These are phyloP conservation scores for Crithidia acanthocephali DNA, from an alignment of 208 protist species.

Conservation along the genomic window DNA sequence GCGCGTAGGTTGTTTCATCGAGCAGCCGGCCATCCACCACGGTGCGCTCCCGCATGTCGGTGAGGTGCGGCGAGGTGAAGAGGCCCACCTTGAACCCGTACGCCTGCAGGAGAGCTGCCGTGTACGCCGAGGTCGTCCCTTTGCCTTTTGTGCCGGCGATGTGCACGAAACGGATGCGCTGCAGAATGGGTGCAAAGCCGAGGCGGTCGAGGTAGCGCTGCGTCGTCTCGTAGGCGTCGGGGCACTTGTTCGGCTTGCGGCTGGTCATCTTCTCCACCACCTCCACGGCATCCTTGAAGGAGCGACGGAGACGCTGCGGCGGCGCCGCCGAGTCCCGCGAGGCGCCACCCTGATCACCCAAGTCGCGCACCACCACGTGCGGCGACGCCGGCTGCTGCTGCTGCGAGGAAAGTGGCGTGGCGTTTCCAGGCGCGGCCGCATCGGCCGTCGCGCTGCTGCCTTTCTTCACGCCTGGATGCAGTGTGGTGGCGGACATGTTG, in stretches of 20 bases:
- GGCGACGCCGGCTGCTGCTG: not conserved
- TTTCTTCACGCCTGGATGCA: slow-evolving; percentile 33
- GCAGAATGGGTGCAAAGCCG: slow-evolving; percentile 92
- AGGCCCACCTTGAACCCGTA: slow-evolving; percentile 89
- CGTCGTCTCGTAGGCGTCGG: slow-evolving; percentile 93
- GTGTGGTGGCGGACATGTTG: slow-evolving; percentile 30
- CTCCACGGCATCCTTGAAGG: slow-evolving; percentile 67
- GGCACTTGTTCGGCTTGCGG: slow-evolving; percentile 40
- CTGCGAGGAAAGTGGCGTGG: too few relatives aligned
- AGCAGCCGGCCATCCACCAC: slow-evolving; percentile 80
- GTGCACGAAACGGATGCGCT: slow-evolving; percentile 94
- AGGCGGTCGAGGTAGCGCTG: slow-evolving; percentile 73
- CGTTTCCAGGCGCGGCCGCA: not conserved
- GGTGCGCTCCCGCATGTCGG: slow-evolving; percentile 87
- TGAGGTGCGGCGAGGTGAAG: slow-evolving; percentile 93
- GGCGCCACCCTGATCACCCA: slow-evolving; percentile 28
- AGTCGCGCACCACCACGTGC: slow-evolving; percentile 12
- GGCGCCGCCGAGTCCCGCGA: not conserved
- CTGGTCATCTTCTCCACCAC: slow-evolving; percentile 57
- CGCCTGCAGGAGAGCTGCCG: slow-evolving; percentile 71
- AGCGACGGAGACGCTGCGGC: slow-evolving; percentile 34
- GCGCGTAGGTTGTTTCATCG: slow-evolving; percentile 61
- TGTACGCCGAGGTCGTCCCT: slow-evolving; percentile 87
- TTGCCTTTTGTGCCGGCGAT: slow-evolving; percentile 95
- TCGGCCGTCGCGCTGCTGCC: not conserved